These are phyloP conservation scores for Fusarium sambucinum DNA, from an alignment of 2,329 filamentous ascomycete species.

Conservation along the genomic window DNA sequence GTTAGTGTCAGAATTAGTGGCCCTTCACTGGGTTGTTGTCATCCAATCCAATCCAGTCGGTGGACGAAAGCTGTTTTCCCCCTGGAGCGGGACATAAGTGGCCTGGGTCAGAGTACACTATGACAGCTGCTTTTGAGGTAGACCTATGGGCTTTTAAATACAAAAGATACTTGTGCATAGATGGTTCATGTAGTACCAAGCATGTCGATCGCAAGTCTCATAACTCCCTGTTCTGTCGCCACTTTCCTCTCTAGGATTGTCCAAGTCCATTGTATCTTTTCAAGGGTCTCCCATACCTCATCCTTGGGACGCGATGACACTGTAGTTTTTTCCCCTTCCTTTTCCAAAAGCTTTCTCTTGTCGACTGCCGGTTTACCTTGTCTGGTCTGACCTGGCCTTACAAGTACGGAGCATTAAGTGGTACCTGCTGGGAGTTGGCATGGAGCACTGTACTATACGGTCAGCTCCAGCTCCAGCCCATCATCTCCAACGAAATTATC, in stretches of 20 bases:
- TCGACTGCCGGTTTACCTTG: conserved; percentile 28
- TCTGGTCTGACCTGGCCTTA: not conserved
- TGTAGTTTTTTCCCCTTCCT: conserved; percentile 1
- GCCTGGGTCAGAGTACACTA: conserved; percentile 14
- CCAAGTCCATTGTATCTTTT: conserved; percentile 22
- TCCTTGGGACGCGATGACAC: conserved; percentile 16
- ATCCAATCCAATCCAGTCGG: conserved; percentile 29
- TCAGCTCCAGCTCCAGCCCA: conserved; percentile 11
- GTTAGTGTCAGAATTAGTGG: conserved; percentile 20
- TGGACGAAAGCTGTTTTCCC: conserved; percentile 11
- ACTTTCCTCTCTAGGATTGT: conserved; percentile 40
- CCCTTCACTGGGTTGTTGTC: conserved; percentile 10
- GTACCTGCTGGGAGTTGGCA: conserved; percentile 17
- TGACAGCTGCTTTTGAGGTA: conserved; percentile 1
- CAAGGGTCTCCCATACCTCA: conserved; percentile 34
- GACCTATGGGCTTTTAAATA: no score
- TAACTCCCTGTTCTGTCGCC: conserved; percentile 45
- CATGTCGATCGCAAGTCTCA: conserved; percentile 38
- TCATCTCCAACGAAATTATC: conserved; percentile 38
- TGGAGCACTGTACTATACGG: conserved; percentile 25
- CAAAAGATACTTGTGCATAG: conserved; percentile 18
- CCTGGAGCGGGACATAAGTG: conserved; percentile 26
- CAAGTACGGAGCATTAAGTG: conserved; percentile 28
- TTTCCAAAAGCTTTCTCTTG: not conserved
- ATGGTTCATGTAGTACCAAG: conserved; percentile 15